Evolutionary conservation across 495 filamentous ascomycete species (phyloP), one percentile per base, ranked within the genome.

Genomic region (Eremomyces bilateralis): DNA sequence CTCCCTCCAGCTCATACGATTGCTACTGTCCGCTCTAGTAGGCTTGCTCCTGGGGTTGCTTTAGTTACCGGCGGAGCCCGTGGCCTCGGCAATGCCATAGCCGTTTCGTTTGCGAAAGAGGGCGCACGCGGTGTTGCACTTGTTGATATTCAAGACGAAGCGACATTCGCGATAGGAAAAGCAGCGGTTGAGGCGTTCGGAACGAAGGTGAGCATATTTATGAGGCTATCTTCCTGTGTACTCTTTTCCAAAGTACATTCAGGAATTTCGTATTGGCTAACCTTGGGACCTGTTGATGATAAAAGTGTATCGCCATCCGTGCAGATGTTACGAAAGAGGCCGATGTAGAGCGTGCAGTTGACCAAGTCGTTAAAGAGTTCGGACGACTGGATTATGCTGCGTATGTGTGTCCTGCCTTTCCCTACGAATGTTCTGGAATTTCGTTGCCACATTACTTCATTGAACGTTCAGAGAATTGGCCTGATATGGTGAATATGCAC

Each of bases 311-410:
- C 10, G 33, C 48, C 3, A 45, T 53, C 17, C 40, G 40, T 31
- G 46, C 46, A 1, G 48, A 60, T 40, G 50, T 60, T 0, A 49
- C 50, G 3, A 47, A 54, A n/a, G 47, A 47, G 28, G 43, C 41
- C 2, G 37, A 47, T 1, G 48, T 59, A 12, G 37, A 53, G 15
- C 15, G 27, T 2, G 47, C 51, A 15, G 48, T 58, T 3, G 28
- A 38, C 5, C 19, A 41, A 19, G 37, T 45, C 8, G 40, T 50
- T 5, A 39, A 44, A 20, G 43, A 50, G 16, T 53, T 51, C 35
- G 42, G 47, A 4, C 29, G 48, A 19, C 45, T 45, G 20, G 45
- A 48, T 37, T 47, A 50, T 33, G 41, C 41, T 4, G 46, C 38
- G 28, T 42, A 44, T 29, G 42, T 46, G n/a, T n/a, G n/a, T n/a